Base-by-base conservation (phyloP, 257 asterid genomes). In the Primulina eburnea region DNA sequence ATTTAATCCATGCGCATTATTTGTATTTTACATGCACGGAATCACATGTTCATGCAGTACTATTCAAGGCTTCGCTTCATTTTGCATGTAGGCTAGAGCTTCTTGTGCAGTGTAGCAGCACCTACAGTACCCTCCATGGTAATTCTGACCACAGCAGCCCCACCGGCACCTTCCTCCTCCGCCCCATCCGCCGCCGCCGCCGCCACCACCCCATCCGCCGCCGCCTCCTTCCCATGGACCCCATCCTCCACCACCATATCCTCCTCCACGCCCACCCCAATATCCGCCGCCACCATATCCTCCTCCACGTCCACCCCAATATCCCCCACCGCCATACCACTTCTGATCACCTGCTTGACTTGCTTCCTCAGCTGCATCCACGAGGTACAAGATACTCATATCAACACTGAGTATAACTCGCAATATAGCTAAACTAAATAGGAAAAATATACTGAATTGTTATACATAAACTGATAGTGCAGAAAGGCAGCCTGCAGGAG, bases 1-100 rank as follows among this genome's bases (percentile, higher is more conserved):
- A 43, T 0, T 43, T 4, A 2, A 43, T 43, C 17, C n/a, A 43
- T 43, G 53, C n/a, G 2, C 53, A 43, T 43, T 43, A 43, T 38
- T 43, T 43, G 2, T 43, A 12, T 43, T 43, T 2, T 12, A 43
- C n/a, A 43, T 11, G n/a, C 53, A 43, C 12, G 53, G 53, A 43
- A 43, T 43, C 1, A 11, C n/a, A 43, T 43, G 5, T 11, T 11
- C 6, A 43, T 43, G n/a, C n/a, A 35, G 43, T 35, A 35, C 3
- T 43, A 43, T 43, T 28, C 16, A 52, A 53, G 65, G 70, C 11
- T 43, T 53, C 6, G 60, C 67, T 53, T 63, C 56, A 72, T 63
- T 63, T 34, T 64, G 70, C 76, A 16, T 63, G 38, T 72, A 34
- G 70, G 76, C 76, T 16, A 72, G 21, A 18, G 76, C 76, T 64